phyloP scores from a whole-genome alignment of 1,284 basidiomycete genomes.

The Volvariella volvacea region DNA sequence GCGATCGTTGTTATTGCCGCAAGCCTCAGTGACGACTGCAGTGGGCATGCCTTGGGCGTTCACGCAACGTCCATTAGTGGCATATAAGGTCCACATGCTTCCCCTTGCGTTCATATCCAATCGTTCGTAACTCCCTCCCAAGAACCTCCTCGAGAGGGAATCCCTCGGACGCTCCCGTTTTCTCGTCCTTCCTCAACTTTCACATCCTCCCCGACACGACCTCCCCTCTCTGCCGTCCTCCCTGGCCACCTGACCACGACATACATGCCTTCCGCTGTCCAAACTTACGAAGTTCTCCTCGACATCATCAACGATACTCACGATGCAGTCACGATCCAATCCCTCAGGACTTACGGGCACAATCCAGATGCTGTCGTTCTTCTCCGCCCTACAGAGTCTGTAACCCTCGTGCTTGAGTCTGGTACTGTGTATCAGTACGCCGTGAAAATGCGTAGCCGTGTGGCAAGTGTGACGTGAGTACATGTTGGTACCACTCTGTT shows the following conservation, averaged over 20 bases:
- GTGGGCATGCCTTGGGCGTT: too few species aligned
- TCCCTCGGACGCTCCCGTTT: conserved; percentile 4
- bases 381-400: conserved; percentile 54
- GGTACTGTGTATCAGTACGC: conserved; percentile 64
- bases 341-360: conserved; percentile 55
- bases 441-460: conserved; percentile 55
- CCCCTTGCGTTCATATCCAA: too few species aligned
- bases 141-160: background rate
- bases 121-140: too few species aligned
- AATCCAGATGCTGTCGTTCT: conserved; percentile 47
- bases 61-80: too few species aligned
- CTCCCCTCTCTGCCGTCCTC: conserved; percentile 4
- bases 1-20: too few species aligned
- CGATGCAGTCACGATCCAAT: conserved; percentile 57
- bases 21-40: too few species aligned
- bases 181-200: conserved; percentile 4
- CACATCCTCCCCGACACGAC: conserved; percentile 7
- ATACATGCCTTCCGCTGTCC: conserved; percentile 34
- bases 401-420: conserved; percentile 62
- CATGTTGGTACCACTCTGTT: conserved; percentile 5
- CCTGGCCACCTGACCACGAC: background rate
- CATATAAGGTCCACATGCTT: too few species aligned
- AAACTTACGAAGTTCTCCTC: conserved; percentile 57
- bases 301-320: conserved; percentile 65
- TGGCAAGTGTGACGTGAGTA: conserved; percentile 64